These are phyloP conservation scores for Phytophthora constricta DNA, from an alignment of 352 stramenopile genomes.

Conservation along the genomic window DNA sequence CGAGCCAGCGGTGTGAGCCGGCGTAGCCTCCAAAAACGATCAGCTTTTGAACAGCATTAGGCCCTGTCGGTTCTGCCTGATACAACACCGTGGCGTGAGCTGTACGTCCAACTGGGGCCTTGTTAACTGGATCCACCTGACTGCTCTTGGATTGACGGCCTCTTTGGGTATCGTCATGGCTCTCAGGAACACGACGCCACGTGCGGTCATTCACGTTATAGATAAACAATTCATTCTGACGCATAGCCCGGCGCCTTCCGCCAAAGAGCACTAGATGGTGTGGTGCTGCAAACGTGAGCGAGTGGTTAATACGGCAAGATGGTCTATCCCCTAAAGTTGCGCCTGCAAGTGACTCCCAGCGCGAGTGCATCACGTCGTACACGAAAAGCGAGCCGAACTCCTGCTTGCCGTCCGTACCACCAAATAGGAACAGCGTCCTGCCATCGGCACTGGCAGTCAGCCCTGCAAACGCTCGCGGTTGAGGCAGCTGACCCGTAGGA, in stretches of 20 bases:
- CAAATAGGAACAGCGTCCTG: conserved; percentile 73
- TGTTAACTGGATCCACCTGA: conserved; percentile 6
- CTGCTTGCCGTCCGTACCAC: conserved; percentile 57
- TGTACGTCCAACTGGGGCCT: conserved; percentile 40
- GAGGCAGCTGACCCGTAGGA: conserved; percentile 40
- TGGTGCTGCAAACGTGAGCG: conserved; percentile 54
- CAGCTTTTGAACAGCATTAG: conserved; percentile 39
- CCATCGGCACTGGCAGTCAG: conserved; percentile 51
- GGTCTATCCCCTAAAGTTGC: conserved; percentile 48
- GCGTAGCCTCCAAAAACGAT: conserved; percentile 77
- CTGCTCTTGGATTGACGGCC: conserved; percentile 7
- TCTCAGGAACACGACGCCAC: conserved; percentile 40
- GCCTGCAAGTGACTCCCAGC: conserved; percentile 61
- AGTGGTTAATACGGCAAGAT: conserved; percentile 64
- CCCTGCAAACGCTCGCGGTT: conserved; percentile 55
- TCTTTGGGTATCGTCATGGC: conserved; percentile 4
- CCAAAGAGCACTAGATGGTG: conserved; percentile 71
- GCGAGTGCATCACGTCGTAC: conserved; percentile 53
- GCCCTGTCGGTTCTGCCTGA: conserved; percentile 21
- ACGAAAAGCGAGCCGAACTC: conserved; percentile 69
- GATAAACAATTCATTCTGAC: conserved; percentile 65
- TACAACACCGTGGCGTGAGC: conserved; percentile 59
- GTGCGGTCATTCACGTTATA: conserved; percentile 45
- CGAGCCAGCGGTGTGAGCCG: conserved; percentile 62
- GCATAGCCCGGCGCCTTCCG: conserved; percentile 47